phyloP scores from a whole-genome alignment of 805 yeast genomes.

The Saccharomycopsis vini region DNA sequence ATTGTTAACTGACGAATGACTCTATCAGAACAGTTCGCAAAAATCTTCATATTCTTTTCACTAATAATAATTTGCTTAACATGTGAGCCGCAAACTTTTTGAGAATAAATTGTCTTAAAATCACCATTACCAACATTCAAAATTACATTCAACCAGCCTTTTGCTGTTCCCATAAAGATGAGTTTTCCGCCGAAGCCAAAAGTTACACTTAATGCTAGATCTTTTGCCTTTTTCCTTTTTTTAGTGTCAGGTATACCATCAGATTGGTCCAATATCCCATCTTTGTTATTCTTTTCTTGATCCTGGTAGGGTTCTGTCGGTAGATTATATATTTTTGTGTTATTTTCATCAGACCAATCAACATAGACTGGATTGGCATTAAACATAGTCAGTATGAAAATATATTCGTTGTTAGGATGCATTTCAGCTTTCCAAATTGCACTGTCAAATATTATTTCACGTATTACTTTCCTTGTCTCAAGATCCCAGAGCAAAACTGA shows the following conservation, averaged over 20 bases:
- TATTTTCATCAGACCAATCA: conserved; percentile 26
- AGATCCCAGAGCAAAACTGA: conserved; percentile 75
- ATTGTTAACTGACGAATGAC: conserved; percentile 54
- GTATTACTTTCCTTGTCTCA: conserved; percentile 29
- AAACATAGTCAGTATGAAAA: conserved; percentile 54
- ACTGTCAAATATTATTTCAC: conserved; percentile 46
- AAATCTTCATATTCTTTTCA: conserved; percentile 48
- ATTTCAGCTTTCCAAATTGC: conserved; percentile 66
- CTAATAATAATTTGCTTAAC: conserved; percentile 61
- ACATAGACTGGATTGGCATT: conserved; percentile 55
- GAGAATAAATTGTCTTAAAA: conserved; percentile 30
- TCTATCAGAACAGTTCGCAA: conserved; percentile 70
- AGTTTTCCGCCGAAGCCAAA: conserved; percentile 47
- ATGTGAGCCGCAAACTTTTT: conserved; percentile 56
- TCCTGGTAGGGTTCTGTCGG: conserved; percentile 19
- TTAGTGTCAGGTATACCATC: conserved; percentile 21
- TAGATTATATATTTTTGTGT: conserved; percentile 21
- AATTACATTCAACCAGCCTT: conserved; percentile 62
- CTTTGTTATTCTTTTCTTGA: background rate
- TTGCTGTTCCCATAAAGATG: conserved; percentile 68
- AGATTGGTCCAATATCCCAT: conserved; percentile 16
- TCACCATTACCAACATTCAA: conserved; percentile 14
- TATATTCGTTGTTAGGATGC: conserved; percentile 38
- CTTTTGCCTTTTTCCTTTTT: conserved; percentile 27
- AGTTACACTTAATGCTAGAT: conserved; percentile 40